phyloP scores from a whole-genome alignment of 352 stramenopile genomes.

The Globisporangium recalcitrans region DNA sequence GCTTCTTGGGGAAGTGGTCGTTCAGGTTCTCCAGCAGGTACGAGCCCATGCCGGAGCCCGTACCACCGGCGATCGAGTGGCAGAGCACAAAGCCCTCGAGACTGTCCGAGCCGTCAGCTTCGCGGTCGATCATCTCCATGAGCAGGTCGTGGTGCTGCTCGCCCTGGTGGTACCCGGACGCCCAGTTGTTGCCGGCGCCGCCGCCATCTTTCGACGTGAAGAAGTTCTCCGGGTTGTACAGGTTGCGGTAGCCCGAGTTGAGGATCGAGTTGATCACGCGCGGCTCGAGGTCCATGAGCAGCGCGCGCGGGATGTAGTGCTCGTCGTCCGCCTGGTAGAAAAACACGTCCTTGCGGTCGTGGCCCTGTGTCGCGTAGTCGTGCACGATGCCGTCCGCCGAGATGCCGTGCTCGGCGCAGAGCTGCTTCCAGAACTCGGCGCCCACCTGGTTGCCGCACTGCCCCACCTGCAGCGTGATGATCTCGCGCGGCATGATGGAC shows the following conservation, averaged over 20 bases:
- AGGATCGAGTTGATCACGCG: slow-evolving; percentile 91
- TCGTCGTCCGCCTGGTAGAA: slow-evolving; percentile 99
- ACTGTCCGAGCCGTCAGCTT: slow-evolving; percentile 93
- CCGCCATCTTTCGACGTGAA: slow-evolving; percentile 92
- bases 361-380: slow-evolving; percentile 88
- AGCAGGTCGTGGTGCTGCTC: slow-evolving; percentile 95
- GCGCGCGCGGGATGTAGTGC: slow-evolving; percentile 96
- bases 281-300: slow-evolving; percentile 98
- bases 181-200: slow-evolving; percentile 93
- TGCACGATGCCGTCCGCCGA: slow-evolving; percentile 94
- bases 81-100: slow-evolving; percentile 98
- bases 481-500: slow-evolving; percentile 95
- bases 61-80: slow-evolving; percentile 98
- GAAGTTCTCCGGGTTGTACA: slow-evolving; percentile 99
- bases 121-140: slow-evolving; percentile 99
- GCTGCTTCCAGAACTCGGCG: slow-evolving; percentile 99
- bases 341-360: slow-evolving; percentile 99
- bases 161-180: slow-evolving; percentile 88
- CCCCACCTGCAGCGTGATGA: slow-evolving; percentile 98
- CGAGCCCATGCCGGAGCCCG: slow-evolving; percentile 97
- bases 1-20: slow-evolving; percentile 99
- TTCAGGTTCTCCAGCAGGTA: slow-evolving; percentile 99
- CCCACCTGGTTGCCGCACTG: slow-evolving; percentile 99
- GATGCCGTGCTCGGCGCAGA: slow-evolving; percentile 99
- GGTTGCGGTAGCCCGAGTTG: slow-evolving; percentile 89